Evolutionary conservation across 805 yeast species (phyloP).

Genomic region (Lachancea fermentati): DNA sequence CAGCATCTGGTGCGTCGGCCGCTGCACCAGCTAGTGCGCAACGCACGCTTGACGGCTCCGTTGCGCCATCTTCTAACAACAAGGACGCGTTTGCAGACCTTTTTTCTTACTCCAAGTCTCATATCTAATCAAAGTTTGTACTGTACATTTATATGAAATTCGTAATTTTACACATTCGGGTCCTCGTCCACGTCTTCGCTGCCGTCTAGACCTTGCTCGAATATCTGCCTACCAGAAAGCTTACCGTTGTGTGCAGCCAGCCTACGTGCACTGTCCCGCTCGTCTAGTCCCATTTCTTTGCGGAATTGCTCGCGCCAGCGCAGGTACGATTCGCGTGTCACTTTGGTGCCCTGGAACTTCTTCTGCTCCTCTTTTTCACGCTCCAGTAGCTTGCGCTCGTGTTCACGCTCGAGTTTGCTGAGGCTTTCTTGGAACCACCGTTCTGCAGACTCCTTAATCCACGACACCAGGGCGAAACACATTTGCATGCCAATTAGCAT

Average conservation of each 20-base stretch:
- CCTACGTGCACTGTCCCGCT: slow-evolving; percentile 47
- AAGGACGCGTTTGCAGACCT: slow-evolving; percentile 29
- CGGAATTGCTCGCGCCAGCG: slow-evolving; percentile 73
- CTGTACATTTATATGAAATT: slow-evolving; percentile 7
- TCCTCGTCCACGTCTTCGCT: slow-evolving; percentile 53
- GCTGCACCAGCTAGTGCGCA: no score
- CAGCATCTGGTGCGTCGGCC: no score
- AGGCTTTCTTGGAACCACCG: slow-evolving; percentile 54
- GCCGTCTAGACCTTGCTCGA: slow-evolving; percentile 82
- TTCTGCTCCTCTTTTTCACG: slow-evolving; percentile 80
- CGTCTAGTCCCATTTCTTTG: slow-evolving; percentile 64
- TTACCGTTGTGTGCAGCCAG: slow-evolving; percentile 63
- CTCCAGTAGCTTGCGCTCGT: slow-evolving; percentile 52
- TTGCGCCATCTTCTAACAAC: slow-evolving; percentile 10
- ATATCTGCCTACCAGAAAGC: slow-evolving; percentile 82
- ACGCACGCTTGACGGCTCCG: no score
- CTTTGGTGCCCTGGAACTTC: slow-evolving; percentile 87
- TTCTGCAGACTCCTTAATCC: slow-evolving; percentile 80
- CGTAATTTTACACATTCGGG: slow-evolving; percentile 15
- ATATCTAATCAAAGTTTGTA: slow-evolving; percentile 22
- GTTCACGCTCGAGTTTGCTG: slow-evolving; percentile 44
- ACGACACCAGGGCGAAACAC: slow-evolving; percentile 70
- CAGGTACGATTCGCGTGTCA: slow-evolving; percentile 67
- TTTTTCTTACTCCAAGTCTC: slow-evolving; percentile 29
- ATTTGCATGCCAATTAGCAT: slow-evolving; percentile 89